Evolutionary conservation across 257 asterid genomes (phyloP).

Genomic region (Rauvolfia tetraphylla): DNA sequence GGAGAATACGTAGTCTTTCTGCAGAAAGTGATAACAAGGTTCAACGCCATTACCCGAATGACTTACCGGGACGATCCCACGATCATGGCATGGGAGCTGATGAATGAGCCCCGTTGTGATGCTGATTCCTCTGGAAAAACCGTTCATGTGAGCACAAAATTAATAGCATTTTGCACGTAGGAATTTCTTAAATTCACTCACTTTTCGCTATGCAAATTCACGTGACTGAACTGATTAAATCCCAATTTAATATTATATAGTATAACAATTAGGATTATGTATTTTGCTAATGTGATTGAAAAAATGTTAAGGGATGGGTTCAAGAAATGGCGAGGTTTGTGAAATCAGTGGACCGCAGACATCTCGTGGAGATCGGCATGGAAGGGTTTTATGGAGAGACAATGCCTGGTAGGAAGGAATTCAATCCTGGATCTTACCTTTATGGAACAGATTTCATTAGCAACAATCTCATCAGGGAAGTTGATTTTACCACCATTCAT

Average conservation of each 20-base stretch:
- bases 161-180: not conserved
- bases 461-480: conserved; percentile 33
- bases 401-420: conserved; percentile 36
- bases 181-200: too few species aligned
- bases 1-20: not conserved
- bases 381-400: conserved; percentile 74
- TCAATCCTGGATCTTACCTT: conserved; percentile 42
- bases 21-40: conserved; percentile 66
- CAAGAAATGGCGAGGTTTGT: conserved; percentile 50
- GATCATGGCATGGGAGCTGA: conserved; percentile 94
- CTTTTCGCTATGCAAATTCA: too few species aligned
- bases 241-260: too few species aligned
- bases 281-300: not conserved
- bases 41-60: conserved; percentile 46
- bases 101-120: conserved; percentile 83
- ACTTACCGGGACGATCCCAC: conserved; percentile 62
- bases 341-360: conserved; percentile 53
- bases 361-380: conserved; percentile 51
- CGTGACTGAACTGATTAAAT: too few species aligned
- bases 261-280: too few species aligned
- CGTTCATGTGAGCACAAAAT: conserved; percentile 35
- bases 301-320: conserved; percentile 33
- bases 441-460: conserved; percentile 62
- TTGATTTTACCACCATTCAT: conserved; percentile 66
- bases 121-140: conserved; percentile 65